phyloP scores from a whole-genome alignment of 208 protist species.

The Leishmania arabica region DNA sequence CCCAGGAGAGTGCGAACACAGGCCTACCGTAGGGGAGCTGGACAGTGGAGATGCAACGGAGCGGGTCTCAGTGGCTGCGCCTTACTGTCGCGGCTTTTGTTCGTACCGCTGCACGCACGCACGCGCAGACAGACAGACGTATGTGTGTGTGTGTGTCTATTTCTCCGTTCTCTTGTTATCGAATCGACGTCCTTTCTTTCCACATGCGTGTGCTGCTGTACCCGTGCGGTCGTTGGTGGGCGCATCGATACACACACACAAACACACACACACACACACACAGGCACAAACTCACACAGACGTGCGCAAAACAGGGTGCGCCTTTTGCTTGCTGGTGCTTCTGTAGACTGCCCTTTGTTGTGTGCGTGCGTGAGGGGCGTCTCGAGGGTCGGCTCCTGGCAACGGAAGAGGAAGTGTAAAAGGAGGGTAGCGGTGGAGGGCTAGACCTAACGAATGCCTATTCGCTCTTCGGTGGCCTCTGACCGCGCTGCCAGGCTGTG shows the following conservation, averaged over 20 bases:
- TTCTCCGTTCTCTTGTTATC: neutral
- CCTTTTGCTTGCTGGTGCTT: neutral
- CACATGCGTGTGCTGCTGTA: neutral
- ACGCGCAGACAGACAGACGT: neutral
- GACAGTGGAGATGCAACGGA: neutral
- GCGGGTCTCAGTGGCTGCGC: neutral
- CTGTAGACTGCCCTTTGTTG: neutral
- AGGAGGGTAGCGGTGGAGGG: no score
- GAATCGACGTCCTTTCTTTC: neutral
- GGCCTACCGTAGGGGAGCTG: neutral
- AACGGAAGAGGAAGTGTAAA: neutral
- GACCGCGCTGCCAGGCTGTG: neutral
- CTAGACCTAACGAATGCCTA: neutral
- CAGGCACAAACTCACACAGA: neutral
- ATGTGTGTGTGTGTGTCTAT: neutral
- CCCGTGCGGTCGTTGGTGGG: neutral
- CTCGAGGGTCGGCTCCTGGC: neutral
- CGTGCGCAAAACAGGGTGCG: neutral
- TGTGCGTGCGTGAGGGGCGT: neutral
- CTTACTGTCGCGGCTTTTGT: neutral
- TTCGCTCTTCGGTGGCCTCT: neutral
- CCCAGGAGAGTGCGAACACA: neutral
- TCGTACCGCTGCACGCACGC: neutral
- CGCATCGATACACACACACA: neutral
- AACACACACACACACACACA: neutral